A percentile compares a stretch with the other conserved stretches of the same genome.
phyloP scores from a whole-genome alignment of 2,329 filamentous ascomycete genomes.

The Fusarium udum region DNA sequence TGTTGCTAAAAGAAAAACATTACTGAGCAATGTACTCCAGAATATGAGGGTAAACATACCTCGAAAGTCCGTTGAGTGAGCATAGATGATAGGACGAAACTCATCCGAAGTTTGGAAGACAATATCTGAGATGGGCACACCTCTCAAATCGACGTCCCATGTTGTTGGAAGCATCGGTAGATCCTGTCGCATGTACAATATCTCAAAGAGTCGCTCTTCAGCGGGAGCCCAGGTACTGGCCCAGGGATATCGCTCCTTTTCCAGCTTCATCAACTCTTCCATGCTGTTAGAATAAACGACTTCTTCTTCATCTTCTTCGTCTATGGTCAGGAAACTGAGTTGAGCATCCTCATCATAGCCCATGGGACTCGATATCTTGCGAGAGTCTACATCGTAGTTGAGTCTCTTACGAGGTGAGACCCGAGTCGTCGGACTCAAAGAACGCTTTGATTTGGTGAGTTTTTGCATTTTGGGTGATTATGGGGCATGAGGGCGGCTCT shows the following conservation, averaged over 20 bases:
- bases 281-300: conserved; percentile 9
- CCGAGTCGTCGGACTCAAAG: conserved; percentile 12
- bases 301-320: conserved; percentile 23
- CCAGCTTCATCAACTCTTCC: conserved; percentile 53
- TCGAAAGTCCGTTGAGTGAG: conserved; percentile 49
- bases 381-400: conserved; percentile 2
- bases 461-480: conserved; percentile 11
- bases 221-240: conserved; percentile 61
- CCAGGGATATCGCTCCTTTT: conserved; percentile 54
- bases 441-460: background rate
- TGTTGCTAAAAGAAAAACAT: conserved; percentile 52
- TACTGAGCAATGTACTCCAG: conserved; percentile 17
- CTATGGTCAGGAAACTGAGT: background rate
- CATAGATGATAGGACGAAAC: conserved; percentile 51
- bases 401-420: background rate
- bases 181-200: conserved; percentile 54
- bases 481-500: background rate
- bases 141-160: conserved; percentile 54
- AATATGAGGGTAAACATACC: conserved; percentile 40
- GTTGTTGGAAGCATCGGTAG: conserved; percentile 52
- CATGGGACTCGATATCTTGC: conserved; percentile 16
- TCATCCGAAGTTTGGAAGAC: conserved; percentile 49
- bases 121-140: conserved; percentile 51
- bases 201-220: conserved; percentile 57
- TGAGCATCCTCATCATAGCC: conserved; percentile 5